Conservation (phyloP, 164 flowering plant genomes). For the Euptelea pleiosperma region DNA sequence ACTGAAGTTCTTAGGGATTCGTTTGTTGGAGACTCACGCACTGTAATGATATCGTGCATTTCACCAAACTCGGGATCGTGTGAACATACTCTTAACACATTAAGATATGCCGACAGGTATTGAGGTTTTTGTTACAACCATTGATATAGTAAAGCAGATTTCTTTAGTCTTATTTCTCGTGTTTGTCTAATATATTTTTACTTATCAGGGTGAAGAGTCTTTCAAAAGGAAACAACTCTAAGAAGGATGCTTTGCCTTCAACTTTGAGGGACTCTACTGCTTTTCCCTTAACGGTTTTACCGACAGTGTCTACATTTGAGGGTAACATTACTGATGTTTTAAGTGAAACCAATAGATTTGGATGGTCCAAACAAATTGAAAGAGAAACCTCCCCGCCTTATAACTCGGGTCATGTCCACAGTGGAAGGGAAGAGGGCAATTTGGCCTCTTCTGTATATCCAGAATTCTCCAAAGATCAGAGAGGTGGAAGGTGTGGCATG, state of each 20-base stretch:
- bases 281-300: constrained; percentile 35
- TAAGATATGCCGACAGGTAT: constrained; percentile 97
- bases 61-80: constrained; percentile 92
- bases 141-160: no score
- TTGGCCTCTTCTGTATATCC: constrained; percentile 25
- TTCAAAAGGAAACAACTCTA: constrained; percentile 71
- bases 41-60: constrained; percentile 95
- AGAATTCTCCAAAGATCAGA: constrained; percentile 33
- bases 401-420: constrained; percentile 38
- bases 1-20: constrained; percentile 95
- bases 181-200: constrained; percentile 6
- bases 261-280: constrained; percentile 50
- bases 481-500: constrained; percentile 23
- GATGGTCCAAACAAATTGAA: constrained; percentile 49
- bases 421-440: constrained; percentile 42
- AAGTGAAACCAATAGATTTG: constrained; percentile 42
- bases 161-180: no score
- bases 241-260: constrained; percentile 45
- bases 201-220: constrained; percentile 79
- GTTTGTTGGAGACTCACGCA: constrained; percentile 88
- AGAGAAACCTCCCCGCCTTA: constrained; percentile 37
- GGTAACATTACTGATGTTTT: constrained; percentile 29
- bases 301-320: constrained; percentile 31
- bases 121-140: neutral
- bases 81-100: constrained; percentile 89